phyloP scores from a whole-genome alignment of 1,284 basidiomycete genomes.

The Albatrellus sp. region DNA sequence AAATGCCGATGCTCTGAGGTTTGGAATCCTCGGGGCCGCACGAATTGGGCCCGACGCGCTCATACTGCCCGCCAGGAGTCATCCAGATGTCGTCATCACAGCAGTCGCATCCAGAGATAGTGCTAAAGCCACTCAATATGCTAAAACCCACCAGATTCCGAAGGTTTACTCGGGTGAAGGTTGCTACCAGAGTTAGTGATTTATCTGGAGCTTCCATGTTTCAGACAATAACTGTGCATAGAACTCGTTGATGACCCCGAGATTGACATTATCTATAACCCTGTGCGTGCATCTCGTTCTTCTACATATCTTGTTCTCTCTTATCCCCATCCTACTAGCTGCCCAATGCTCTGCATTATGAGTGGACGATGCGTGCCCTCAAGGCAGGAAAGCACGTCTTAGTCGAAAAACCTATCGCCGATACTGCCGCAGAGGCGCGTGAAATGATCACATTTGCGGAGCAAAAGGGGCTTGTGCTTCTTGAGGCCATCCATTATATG shows the following conservation, averaged over 20 bases:
- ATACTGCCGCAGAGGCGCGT: conserved; percentile 47
- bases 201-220: not conserved
- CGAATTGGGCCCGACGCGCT: conserved; percentile 49
- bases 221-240: conserved; percentile 12
- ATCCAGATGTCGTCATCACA: conserved; percentile 44
- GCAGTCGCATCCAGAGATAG: conserved; percentile 55
- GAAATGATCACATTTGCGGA: conserved; percentile 22
- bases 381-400: conserved; percentile 62
- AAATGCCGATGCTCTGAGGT: too few species aligned
- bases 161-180: conserved; percentile 38
- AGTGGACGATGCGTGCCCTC: conserved; percentile 69
- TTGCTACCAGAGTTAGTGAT: conserved; percentile 39
- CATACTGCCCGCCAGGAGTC: conserved; percentile 39
- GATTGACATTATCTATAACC: conserved; percentile 53
- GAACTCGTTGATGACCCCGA: conserved; percentile 48
- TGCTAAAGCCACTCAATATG: conserved; percentile 35
- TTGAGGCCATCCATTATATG: conserved; percentile 27
- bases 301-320: not conserved
- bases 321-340: conserved; percentile 23
- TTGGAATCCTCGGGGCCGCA: conserved; percentile 55
- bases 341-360: conserved; percentile 60
- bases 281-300: conserved; percentile 24
- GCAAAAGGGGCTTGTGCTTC: conserved; percentile 20
- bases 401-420: conserved; percentile 54
- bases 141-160: conserved; percentile 40